phyloP scores from a whole-genome alignment of 805 yeast species.

The Yarrowia deformans region DNA sequence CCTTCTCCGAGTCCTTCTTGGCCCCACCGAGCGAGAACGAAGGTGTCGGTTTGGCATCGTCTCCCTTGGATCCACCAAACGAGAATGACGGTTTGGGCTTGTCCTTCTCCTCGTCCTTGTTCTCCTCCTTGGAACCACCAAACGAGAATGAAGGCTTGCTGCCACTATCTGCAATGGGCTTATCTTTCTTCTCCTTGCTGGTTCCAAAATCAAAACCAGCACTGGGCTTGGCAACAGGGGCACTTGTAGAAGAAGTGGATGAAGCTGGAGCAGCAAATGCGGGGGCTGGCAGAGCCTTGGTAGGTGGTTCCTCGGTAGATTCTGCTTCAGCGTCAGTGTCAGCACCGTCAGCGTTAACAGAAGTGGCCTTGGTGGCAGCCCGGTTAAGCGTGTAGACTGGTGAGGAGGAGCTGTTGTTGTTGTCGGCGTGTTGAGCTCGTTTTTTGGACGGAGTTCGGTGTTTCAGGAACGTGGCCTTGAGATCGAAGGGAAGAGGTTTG shows the following conservation, averaged over 20 bases:
- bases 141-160: neutral
- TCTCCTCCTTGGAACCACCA: slow-evolving; percentile 1
- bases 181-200: neutral
- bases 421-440: neutral
- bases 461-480: slow-evolving; percentile 21
- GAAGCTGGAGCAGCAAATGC: neutral
- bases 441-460: slow-evolving; percentile 21
- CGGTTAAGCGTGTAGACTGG: slow-evolving; percentile 21
- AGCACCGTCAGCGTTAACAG: neutral
- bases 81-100: slow-evolving; percentile 18
- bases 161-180: neutral
- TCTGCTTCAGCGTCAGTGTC: neutral
- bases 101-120: neutral
- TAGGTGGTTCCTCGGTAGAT: neutral
- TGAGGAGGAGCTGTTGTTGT: neutral
- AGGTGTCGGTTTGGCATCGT: slow-evolving; percentile 7
- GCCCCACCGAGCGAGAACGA: neutral
- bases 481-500: slow-evolving; percentile 17
- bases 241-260: no score
- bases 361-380: slow-evolving; percentile 4
- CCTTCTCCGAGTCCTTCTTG: neutral
- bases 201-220: slow-evolving; percentile 27
- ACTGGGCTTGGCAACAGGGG: slow-evolving; percentile 18
- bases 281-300: slow-evolving; percentile 19
- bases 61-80: neutral